Percentiles rank a stretch among this genome's conserved stretches.
phyloP scores from a whole-genome alignment of 1,139 yeast species.

The Candida smagusa region DNA sequence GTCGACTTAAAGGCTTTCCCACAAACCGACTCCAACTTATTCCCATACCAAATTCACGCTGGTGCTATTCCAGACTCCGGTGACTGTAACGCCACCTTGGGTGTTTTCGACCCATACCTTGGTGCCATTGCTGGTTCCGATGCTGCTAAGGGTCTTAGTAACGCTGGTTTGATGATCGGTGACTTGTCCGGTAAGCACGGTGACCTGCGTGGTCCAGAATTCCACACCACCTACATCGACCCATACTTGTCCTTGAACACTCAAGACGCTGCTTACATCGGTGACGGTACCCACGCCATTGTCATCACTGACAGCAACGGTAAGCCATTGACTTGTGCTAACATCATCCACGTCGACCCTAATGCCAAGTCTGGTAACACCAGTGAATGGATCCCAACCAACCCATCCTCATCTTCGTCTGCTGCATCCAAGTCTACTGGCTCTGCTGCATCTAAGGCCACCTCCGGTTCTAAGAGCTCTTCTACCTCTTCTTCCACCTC shows the following conservation, averaged over 20 bases:
- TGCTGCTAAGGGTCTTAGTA: slow-evolving; percentile 7
- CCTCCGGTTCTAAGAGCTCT: slow-evolving; percentile 3
- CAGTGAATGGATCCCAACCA: slow-evolving; percentile 7
- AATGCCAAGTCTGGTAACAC: slow-evolving; percentile 5
- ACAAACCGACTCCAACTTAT: slow-evolving; percentile 32
- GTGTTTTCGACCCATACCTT: slow-evolving; percentile 39
- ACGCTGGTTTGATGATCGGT: slow-evolving; percentile 32
- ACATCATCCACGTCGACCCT: slow-evolving; percentile 22
- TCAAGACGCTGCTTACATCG: slow-evolving; percentile 31
- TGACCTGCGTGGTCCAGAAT: slow-evolving; percentile 22
- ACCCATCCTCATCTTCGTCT: slow-evolving; percentile 7
- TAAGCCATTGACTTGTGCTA: slow-evolving; percentile 41
- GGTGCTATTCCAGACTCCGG: slow-evolving; percentile 38
- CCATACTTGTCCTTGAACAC: slow-evolving; percentile 38
- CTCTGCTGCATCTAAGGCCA: slow-evolving; percentile 2
- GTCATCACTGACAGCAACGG: slow-evolving; percentile 35
- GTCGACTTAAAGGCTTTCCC: slow-evolving; percentile 37
- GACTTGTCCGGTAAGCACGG: slow-evolving; percentile 46
- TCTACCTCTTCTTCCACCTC: neutral
- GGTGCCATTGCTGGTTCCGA: slow-evolving; percentile 28
- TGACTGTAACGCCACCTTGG: slow-evolving; percentile 36
- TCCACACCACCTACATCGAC: slow-evolving; percentile 28
- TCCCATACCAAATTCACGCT: slow-evolving; percentile 41
- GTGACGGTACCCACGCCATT: slow-evolving; percentile 28
- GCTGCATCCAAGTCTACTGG: slow-evolving; percentile 1